Conservation (phyloP, 2,329 filamentous ascomycete species). For the Beauveria australis region DNA sequence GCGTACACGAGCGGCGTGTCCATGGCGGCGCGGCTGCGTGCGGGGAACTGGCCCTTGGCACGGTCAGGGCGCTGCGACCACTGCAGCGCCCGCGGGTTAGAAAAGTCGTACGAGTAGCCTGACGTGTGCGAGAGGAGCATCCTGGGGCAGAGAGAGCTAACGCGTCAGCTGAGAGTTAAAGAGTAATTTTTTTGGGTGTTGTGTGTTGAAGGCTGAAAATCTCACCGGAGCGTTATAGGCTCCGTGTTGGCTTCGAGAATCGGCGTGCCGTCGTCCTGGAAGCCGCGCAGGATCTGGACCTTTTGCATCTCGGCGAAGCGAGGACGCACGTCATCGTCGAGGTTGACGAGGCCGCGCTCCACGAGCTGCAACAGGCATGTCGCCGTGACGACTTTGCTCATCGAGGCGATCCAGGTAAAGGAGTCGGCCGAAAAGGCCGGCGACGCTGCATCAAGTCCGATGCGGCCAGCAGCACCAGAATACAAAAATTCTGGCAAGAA, state of each 20-base stretch:
- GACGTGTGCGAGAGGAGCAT: slow-evolving; percentile 41
- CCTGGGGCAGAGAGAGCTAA: slow-evolving; percentile 11
- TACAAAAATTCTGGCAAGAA: slow-evolving; percentile 24
- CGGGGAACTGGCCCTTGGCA: slow-evolving; percentile 20
- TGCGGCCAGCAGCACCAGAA: slow-evolving; percentile 28
- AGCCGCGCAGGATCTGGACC: slow-evolving; percentile 29
- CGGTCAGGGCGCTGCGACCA: slow-evolving; percentile 32
- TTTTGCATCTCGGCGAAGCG: slow-evolving; percentile 26
- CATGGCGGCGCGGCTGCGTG: slow-evolving; percentile 29
- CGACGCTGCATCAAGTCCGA: slow-evolving; percentile 21
- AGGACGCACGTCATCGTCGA: slow-evolving; percentile 30
- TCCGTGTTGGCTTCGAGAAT: slow-evolving; percentile 28
- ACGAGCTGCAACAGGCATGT: slow-evolving; percentile 32
- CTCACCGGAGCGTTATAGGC: slow-evolving; percentile 31
- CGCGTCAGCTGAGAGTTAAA: not conserved
- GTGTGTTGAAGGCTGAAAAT: not conserved
- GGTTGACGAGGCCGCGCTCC: slow-evolving; percentile 23
- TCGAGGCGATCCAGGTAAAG: slow-evolving; percentile 31
- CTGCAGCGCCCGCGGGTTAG: slow-evolving; percentile 28
- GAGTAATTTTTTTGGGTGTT: no score
- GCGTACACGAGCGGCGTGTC: slow-evolving; percentile 34
- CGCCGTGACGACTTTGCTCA: slow-evolving; percentile 35
- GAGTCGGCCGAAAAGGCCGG: slow-evolving; percentile 23
- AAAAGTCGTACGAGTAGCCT: slow-evolving; percentile 36
- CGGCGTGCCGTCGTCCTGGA: slow-evolving; percentile 26